Base-by-base conservation (phyloP, 116 monocot genomes). In the Dioscorea cayenensis region DNA sequence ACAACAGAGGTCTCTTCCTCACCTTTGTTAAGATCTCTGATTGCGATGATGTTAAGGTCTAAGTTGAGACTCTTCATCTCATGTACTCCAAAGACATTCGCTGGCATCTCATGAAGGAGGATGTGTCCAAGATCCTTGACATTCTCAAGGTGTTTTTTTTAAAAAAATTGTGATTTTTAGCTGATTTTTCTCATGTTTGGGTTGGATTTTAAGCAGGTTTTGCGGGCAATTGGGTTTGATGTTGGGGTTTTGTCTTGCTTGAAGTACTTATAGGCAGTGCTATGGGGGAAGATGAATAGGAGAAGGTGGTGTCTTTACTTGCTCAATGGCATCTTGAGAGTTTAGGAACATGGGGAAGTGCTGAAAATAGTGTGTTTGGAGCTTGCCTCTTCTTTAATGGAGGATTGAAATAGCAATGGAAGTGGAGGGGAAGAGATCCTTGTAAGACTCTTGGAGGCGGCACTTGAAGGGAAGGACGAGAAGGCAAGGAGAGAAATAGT, bases 211-310 rank as follows among this genome's bases (percentile, higher is more conserved):
- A 2, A 14, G 32, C 12, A 87, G 92, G 92, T 97, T 7, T 88
- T 82, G 1, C 85, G 90, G 1, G 92, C 90, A 35, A 90, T 97
- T 50, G 76, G 60, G 19, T 97, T 97, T 65, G 93, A 92, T 35
- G 87, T 78, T 1, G 96, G 96, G 10, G 90, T 97, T 10, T 60
- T 88, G 49, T 83, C 96, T 4, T 97, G 93, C 72, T 71, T 97
- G 75, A 92, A 97, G 86, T 92, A 88, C 73, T 68, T 97, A 74
- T 93, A 97, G 73, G 96, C 96, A 4, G 92, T 90, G 9, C 96
- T 92, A 3, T 97, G 96, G 96, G 86, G 1, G 96, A 97, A 73
- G 96, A 97, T 29, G 96, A 97, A 62, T 92, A 97, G 76, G 96
- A 97, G 79, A 97, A 90, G 86, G 88, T 97, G 36, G 96, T 92